phyloP scores from a whole-genome alignment of 1,284 basidiomycete genomes.

The Fomitiporia mediterranea region DNA sequence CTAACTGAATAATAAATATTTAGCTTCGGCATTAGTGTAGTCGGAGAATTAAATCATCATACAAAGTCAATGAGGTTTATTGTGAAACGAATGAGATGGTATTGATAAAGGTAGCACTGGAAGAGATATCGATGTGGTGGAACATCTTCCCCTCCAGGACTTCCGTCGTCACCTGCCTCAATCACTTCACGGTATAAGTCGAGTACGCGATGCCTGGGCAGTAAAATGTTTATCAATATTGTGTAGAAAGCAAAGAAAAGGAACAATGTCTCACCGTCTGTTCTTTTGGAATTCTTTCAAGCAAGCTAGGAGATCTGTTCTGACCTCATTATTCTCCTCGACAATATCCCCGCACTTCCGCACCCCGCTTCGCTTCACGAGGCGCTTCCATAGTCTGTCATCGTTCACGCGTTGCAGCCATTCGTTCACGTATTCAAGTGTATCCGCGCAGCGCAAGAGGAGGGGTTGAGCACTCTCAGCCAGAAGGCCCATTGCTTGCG shows the following conservation, averaged over 20 bases:
- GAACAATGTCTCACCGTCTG: constrained; percentile 39
- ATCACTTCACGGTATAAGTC: constrained; percentile 67
- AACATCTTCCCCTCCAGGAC: constrained; percentile 30
- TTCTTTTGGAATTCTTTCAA: constrained; percentile 47
- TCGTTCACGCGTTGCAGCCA: constrained; percentile 49
- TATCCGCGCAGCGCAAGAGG: constrained; percentile 43
- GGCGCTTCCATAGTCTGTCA: constrained; percentile 32
- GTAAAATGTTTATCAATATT: background rate
- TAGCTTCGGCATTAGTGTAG: background rate
- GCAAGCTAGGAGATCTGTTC: no score
- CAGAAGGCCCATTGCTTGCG: constrained; percentile 49
- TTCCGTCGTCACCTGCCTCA: constrained; percentile 39
- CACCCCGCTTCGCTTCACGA: no score
- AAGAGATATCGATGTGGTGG: constrained; percentile 65
- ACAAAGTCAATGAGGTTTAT: constrained; percentile 44
- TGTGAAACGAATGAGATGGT: constrained; percentile 56
- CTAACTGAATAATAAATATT: constrained; percentile 36
- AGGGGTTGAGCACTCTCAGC: constrained; percentile 54
- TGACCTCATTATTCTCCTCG: no score
- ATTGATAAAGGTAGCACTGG: constrained; percentile 71
- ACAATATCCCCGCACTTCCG: no score
- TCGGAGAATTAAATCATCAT: constrained; percentile 8
- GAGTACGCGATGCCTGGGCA: constrained; percentile 53
- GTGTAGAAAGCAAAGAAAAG: background rate
- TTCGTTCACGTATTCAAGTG: constrained; percentile 41